Percentiles rank a stretch among this genome's conserved stretches.
Evolutionary conservation across 768 basidiomycete species (phyloP).

Genomic region (Stropharia rugosoannulata): DNA sequence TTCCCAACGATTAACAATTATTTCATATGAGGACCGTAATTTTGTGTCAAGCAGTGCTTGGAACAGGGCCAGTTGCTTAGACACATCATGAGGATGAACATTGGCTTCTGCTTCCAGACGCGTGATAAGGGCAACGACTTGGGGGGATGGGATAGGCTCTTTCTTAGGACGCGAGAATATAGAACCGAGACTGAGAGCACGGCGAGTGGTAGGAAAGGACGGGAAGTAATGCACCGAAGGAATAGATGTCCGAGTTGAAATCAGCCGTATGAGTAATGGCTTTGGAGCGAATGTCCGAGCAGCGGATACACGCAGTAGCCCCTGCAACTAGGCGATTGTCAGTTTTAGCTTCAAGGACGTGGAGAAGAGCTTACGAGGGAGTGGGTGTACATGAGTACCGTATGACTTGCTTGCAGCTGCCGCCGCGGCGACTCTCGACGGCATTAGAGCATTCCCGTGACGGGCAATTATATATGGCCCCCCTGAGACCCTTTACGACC

Average conservation of each 20-base stretch:
- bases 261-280: slow-evolving; percentile 16
- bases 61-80: slow-evolving; percentile 69
- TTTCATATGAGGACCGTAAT: slow-evolving; percentile 66
- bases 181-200: slow-evolving; percentile 39
- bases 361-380: slow-evolving; percentile 21
- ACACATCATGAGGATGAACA: slow-evolving; percentile 64
- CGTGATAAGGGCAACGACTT: slow-evolving; percentile 68
- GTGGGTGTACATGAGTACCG: slow-evolving; percentile 23
- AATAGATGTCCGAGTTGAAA: slow-evolving; percentile 10
- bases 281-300: slow-evolving; percentile 15
- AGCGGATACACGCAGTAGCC: slow-evolving; percentile 34
- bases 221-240: slow-evolving; percentile 6
- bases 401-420: slow-evolving; percentile 2
- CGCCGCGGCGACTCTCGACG: background rate
- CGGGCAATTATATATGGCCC: too few relatives aligned
- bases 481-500: too few relatives aligned
- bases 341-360: slow-evolving; percentile 7
- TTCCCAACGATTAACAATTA: slow-evolving; percentile 81
- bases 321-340: slow-evolving; percentile 31
- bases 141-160: slow-evolving; percentile 52
- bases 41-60: slow-evolving; percentile 65
- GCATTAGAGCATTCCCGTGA: too few relatives aligned
- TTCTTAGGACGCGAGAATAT: slow-evolving; percentile 49
- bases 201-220: slow-evolving; percentile 12
- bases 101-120: slow-evolving; percentile 78